Base-by-base conservation (phyloP, 768 basidiomycete genomes). In the Hemileccinum impolitum region DNA sequence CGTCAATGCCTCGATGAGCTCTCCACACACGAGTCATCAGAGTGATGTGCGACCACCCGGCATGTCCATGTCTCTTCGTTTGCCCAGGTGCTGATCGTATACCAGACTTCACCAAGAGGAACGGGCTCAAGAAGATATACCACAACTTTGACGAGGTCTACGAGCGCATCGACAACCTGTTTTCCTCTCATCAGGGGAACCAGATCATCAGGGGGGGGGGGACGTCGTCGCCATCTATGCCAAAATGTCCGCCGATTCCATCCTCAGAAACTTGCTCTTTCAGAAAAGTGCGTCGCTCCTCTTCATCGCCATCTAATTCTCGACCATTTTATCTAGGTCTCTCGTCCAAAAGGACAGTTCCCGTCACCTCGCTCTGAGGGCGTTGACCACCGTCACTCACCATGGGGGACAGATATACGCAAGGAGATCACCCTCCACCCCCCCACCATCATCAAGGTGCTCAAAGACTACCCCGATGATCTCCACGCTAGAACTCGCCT, bases 41-140 rank as follows among this genome's bases (percentile, higher is more conserved):
- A 17, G 60, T 74, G 6, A 65, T 85, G 0, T 82, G 82, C 55
- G 64, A 66, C 5, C 61, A 71, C 47, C 84, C 35, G 81, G 83
- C 78, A 54, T 12, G 71, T 55, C 39, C 28, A 12, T 30, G 28
- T 8, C 7, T 12, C 3, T 3, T 1, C 0, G n/a, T n/a, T n/a
- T n/a, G n/a, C n/a, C 0, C 39, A 23, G 8, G 7, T 37, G 42
- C 53, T 56, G 12, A 60, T 35, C 40, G 5, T n/a, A 28, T 40
- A 6, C 8, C 43, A 85, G 84, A 85, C 60, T 66, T 85, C 15
- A 70, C 72, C 6, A 77, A 69, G 13, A 70, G 81, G 26, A 77
- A 72, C 57, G 84, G 82, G 12, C 65, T 87, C 52, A 86, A 82
- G 63, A 82, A 79, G 56, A 71, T 84, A 6, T 81, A 85, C 59